These are phyloP conservation scores for Elsinoe arachidis DNA, from an alignment of 2,329 filamentous ascomycete genomes.

Conservation along the genomic window DNA sequence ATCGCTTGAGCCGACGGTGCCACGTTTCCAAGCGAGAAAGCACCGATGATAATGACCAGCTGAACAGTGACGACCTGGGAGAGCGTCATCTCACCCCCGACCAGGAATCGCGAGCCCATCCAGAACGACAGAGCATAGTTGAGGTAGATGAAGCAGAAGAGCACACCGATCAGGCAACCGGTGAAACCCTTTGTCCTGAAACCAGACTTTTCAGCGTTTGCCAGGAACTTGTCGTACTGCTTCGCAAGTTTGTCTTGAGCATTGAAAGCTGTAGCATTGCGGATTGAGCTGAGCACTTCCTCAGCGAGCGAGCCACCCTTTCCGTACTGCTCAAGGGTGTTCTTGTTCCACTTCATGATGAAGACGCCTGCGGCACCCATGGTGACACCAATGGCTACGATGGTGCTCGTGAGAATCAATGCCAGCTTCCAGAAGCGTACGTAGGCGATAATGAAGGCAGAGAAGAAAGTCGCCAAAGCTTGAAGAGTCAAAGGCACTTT, in stretches of 20 bases:
- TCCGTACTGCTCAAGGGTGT: slow-evolving; percentile 70
- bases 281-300: slow-evolving; percentile 87
- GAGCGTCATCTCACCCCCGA: slow-evolving; percentile 56
- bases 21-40: slow-evolving; percentile 82
- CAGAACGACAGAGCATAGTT: slow-evolving; percentile 86
- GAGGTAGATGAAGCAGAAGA: slow-evolving; percentile 77
- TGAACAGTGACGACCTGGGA: slow-evolving; percentile 73
- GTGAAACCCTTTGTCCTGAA: slow-evolving; percentile 65
- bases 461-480: slow-evolving; percentile 71
- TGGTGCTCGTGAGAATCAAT: slow-evolving; percentile 72
- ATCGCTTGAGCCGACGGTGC: slow-evolving; percentile 82
- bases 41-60: slow-evolving; percentile 85
- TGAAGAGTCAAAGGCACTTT: slow-evolving; percentile 73
- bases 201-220: slow-evolving; percentile 65
- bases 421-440: slow-evolving; percentile 89
- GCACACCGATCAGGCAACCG: slow-evolving; percentile 68
- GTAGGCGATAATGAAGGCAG: slow-evolving; percentile 86
- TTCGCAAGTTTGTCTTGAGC: slow-evolving; percentile 85
- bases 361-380: slow-evolving; percentile 67
- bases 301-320: slow-evolving; percentile 81
- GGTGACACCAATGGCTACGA: slow-evolving; percentile 67
- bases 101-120: slow-evolving; percentile 70
- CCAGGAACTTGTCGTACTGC: slow-evolving; percentile 72
- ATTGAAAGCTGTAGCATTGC: slow-evolving; percentile 86
- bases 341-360: slow-evolving; percentile 73